These are phyloP conservation scores for Friedmanniomyces simplex DNA, from an alignment of 495 filamentous ascomycete genomes.

Conservation along the genomic window DNA sequence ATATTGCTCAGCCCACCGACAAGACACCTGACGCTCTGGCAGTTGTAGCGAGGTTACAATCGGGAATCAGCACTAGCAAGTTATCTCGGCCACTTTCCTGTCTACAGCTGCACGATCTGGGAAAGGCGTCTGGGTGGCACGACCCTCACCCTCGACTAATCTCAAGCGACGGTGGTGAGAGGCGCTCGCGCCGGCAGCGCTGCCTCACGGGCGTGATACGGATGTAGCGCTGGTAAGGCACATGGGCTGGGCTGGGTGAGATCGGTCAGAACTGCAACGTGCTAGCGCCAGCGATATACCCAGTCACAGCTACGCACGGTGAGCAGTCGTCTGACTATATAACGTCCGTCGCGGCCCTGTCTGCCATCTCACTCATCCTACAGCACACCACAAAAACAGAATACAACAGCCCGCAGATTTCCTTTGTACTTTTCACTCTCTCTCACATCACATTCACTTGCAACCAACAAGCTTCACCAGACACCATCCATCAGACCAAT, in stretches of 20 bases:
- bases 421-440: neutral
- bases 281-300: neutral
- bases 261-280: neutral
- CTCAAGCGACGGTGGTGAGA: neutral
- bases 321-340: neutral
- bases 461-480: neutral
- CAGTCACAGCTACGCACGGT: neutral
- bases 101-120: neutral
- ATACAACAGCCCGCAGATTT: neutral
- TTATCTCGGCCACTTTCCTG: neutral
- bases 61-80: neutral
- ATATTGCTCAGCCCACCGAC: neutral
- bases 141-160: neutral
- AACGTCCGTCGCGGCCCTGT: neutral
- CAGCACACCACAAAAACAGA: neutral
- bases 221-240: too few species aligned
- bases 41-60: neutral
- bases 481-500: neutral
- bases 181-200: neutral
- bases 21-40: neutral
- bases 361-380: neutral
- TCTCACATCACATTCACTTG: neutral
- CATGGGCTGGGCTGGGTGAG: neutral
- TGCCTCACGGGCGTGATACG: too few species aligned
- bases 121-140: neutral